Evolutionary conservation across 2,329 filamentous ascomycete species (phyloP).

Genomic region (Cladophialophora psammophila): DNA sequence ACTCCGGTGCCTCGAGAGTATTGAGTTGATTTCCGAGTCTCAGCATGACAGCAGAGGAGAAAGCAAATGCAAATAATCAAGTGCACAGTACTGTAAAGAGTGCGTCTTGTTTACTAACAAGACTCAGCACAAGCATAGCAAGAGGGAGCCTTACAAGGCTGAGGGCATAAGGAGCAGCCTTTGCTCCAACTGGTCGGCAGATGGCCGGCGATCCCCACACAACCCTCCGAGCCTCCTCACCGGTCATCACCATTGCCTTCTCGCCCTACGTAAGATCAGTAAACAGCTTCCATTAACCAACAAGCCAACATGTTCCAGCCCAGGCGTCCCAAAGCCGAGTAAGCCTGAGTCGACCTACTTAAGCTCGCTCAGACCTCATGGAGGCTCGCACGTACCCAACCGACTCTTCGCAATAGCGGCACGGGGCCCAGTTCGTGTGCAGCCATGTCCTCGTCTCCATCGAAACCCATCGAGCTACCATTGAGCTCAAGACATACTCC

Average conservation of each 20-base stretch:
- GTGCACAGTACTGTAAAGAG: no score
- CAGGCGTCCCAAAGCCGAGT: background rate
- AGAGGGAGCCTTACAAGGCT: background rate
- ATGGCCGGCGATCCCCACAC: background rate
- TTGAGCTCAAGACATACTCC: slow-evolving; percentile 15
- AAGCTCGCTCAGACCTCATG: background rate
- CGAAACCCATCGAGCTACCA: slow-evolving; percentile 8
- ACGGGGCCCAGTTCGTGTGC: background rate
- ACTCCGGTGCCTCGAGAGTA: no score
- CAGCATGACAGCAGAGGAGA: no score
- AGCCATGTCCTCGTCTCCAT: slow-evolving; percentile 21
- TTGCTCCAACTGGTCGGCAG: background rate
- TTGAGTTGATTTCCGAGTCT: no score
- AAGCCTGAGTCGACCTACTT: background rate
- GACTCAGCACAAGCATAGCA: background rate
- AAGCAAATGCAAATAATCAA: no score
- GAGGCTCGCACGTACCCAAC: background rate
- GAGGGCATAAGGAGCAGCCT: background rate
- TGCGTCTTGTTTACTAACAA: background rate
- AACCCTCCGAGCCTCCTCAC: background rate
- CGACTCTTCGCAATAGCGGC: background rate
- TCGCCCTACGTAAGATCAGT: background rate
- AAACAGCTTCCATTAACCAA: background rate
- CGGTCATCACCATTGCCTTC: background rate
- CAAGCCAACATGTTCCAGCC: slow-evolving; percentile 1